Conservation (phyloP, 306 rosid species). For the Vigna unguiculata region DNA sequence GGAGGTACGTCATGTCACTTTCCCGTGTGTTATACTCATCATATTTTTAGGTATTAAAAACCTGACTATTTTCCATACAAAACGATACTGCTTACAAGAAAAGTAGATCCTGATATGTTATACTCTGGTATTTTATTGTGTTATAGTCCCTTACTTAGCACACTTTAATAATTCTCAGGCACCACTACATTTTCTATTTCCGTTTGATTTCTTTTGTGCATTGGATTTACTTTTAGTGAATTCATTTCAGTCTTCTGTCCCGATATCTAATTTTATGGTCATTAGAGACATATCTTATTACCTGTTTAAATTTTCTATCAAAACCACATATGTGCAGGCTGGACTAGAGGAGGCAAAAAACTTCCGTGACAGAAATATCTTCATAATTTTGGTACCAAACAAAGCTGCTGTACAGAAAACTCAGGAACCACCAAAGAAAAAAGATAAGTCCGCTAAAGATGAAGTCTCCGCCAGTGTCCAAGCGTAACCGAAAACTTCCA, state of each 20-base stretch:
- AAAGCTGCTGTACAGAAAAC: constrained; percentile 75
- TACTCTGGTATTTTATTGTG: not conserved
- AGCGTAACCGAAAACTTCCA: constrained; percentile 42
- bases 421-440: constrained; percentile 79
- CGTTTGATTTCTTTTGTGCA: constrained; percentile 15
- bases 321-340: constrained; percentile 64
- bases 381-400: constrained; percentile 79
- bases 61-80: not conserved
- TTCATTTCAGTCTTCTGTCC: constrained; percentile 29
- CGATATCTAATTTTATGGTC: constrained; percentile 7
- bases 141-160: not conserved
- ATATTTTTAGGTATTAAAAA: constrained; percentile 16
- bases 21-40: constrained; percentile 20
- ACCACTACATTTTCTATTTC: not conserved
- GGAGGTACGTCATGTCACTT: constrained; percentile 67
- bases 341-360: constrained; percentile 86
- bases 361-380: constrained; percentile 83
- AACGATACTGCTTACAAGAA: not conserved
- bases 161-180: constrained; percentile 21
- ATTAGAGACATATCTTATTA: constrained; percentile 14
- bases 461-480: constrained; percentile 79
- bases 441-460: constrained; percentile 59
- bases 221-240: constrained; percentile 15
- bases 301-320: constrained; percentile 27
- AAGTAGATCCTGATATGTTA: not conserved